Evolutionary conservation across 2,329 filamentous ascomycete species (phyloP), one percentile per base, ranked within the genome.

Genomic region (Pseudocercospora macadamiae): DNA sequence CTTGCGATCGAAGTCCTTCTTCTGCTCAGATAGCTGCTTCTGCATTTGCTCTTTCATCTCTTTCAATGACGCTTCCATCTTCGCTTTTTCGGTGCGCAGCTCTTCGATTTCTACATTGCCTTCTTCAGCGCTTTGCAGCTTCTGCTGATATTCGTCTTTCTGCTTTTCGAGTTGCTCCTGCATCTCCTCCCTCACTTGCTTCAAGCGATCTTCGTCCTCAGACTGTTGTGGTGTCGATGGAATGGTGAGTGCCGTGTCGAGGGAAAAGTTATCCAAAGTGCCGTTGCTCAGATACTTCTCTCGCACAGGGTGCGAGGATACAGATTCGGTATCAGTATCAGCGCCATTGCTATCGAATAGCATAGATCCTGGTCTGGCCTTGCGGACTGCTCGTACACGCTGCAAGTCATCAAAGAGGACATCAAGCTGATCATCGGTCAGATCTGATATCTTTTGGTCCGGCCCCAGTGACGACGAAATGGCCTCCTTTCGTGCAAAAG

Each of bases 271-370:
- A 76, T 99, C 95, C 54, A 97, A 83, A 0, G 93, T 73, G 1
- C 93, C 93, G 55, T 89, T 95, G 2, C 93, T 97, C 79, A 96
- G 85, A 75, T 97, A 97, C 71, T 97, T 97, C 68, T 99, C 95
- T 52, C 95, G 84, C 26, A 61, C 56, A 4, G 65, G 66, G 70
- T 93, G 97, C 0, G 93, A 97, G 25, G 88, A 89, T 48, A 89
- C 85, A 0, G 93, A 97, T 66, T 99, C 95, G 54, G 88, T 86
- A 72, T 97, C 95, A 57, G 97, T 93, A 37, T 82, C 80, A 14
- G 63, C 68, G 9, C 64, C 65, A 14, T 65, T 67, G 12, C 76
- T 78, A 42, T 85, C 83, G 49, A 82, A 78, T 4, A 87, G 68
- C 16, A 80, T 75, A 62, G 79, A 82, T 57, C 86, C 83, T 0